These are phyloP conservation scores for Carpinus viminea DNA, from an alignment of 306 rosid genomes.

Conservation along the genomic window DNA sequence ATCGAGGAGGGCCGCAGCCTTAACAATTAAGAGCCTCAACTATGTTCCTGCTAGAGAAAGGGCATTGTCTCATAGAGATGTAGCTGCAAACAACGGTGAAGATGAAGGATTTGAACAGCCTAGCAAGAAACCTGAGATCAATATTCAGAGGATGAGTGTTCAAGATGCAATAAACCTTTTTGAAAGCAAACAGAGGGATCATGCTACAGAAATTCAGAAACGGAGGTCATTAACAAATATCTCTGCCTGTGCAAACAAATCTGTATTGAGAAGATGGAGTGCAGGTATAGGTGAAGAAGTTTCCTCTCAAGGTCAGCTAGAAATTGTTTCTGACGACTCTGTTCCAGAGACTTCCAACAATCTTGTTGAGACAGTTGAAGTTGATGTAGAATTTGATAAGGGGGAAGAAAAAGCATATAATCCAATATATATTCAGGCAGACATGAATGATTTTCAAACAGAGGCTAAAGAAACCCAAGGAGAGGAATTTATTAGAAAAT, in stretches of 20 bases:
- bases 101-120: conserved; percentile 64
- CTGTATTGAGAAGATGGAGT: conserved; percentile 98
- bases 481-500: conserved; percentile 42
- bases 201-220: conserved; percentile 54
- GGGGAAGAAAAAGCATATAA: conserved; percentile 44
- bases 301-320: conserved; percentile 54
- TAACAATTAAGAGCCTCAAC: conserved; percentile 85
- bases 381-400: conserved; percentile 40
- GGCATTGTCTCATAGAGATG: conserved; percentile 50
- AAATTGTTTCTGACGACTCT: conserved; percentile 49
- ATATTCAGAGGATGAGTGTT: conserved; percentile 81
- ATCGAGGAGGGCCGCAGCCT: conserved; percentile 81
- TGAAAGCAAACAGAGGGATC: conserved; percentile 86
- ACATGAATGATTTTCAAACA: conserved; percentile 28
- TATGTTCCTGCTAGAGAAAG: conserved; percentile 67
- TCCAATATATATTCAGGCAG: conserved; percentile 45
- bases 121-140: conserved; percentile 62
- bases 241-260: conserved; percentile 63
- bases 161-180: conserved; percentile 93
- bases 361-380: conserved; percentile 37
- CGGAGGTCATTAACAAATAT: conserved; percentile 64
- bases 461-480: conserved; percentile 39
- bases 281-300: conserved; percentile 78
- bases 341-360: conserved; percentile 41
- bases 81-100: conserved; percentile 49